These are phyloP conservation scores for Penicillium sp. DNA, from an alignment of 2,329 filamentous ascomycete species.

Conservation along the genomic window DNA sequence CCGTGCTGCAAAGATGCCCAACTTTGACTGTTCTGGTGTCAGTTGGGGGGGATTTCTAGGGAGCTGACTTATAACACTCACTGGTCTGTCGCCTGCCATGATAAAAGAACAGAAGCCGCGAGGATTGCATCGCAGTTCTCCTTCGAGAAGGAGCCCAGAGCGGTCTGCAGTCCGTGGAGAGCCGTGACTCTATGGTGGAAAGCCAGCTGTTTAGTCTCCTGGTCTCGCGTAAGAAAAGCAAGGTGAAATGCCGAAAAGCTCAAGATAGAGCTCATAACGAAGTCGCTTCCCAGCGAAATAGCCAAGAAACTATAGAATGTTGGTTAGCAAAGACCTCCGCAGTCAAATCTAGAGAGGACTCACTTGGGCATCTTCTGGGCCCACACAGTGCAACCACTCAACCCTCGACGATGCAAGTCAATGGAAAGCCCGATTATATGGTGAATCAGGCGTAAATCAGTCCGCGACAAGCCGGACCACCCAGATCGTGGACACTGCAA, in stretches of 20 bases:
- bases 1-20: conserved; percentile 94
- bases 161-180: conserved; percentile 82
- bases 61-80: conserved; percentile 52
- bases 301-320: conserved; percentile 66
- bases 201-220: conserved; percentile 80
- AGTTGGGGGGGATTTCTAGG: conserved; percentile 3
- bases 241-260: conserved; percentile 95
- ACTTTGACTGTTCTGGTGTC: conserved; percentile 64
- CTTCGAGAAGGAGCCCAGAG: conserved; percentile 79
- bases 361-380: conserved; percentile 89
- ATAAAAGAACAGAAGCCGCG: conserved; percentile 85
- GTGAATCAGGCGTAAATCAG: conserved; percentile 84
- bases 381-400: conserved; percentile 87
- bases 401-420: conserved; percentile 73
- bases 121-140: conserved; percentile 88
- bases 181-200: conserved; percentile 86
- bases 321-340: conserved; percentile 22
- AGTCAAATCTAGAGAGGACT: conserved; percentile 42
- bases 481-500: conserved; percentile 72
- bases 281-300: conserved; percentile 76
- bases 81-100: conserved; percentile 97
- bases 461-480: conserved; percentile 69
- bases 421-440: conserved; percentile 84
- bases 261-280: conserved; percentile 91
- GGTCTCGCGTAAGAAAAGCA: conserved; percentile 82